These are phyloP conservation scores for Passalora sequoiae DNA, from an alignment of 2,329 filamentous ascomycete genomes.

Conservation along the genomic window DNA sequence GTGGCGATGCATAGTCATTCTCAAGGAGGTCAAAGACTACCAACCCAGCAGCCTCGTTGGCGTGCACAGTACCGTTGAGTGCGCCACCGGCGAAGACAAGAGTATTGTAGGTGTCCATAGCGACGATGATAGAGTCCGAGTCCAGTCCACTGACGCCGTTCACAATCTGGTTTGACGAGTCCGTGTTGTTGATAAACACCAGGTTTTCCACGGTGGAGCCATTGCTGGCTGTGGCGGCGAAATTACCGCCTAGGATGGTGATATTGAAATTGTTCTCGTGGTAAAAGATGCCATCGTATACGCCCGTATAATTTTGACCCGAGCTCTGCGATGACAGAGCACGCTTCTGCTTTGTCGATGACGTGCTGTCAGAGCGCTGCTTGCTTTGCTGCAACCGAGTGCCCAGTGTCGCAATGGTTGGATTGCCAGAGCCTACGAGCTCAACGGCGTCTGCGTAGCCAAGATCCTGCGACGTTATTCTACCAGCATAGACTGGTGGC, in stretches of 20 bases:
- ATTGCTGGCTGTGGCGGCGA: slow-evolving; percentile 63
- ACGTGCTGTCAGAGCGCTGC: slow-evolving; percentile 12
- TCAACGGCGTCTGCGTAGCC: slow-evolving; percentile 67
- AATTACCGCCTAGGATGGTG: slow-evolving; percentile 84
- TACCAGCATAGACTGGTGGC: slow-evolving; percentile 72
- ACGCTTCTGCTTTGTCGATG: slow-evolving; percentile 37
- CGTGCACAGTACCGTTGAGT: slow-evolving; percentile 65
- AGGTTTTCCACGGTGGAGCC: slow-evolving; percentile 73
- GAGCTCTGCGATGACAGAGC: slow-evolving; percentile 32
- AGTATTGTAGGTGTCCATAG: slow-evolving; percentile 62
- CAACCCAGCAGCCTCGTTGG: slow-evolving; percentile 63
- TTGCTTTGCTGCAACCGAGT: slow-evolving; percentile 47
- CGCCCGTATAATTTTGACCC: slow-evolving; percentile 54
- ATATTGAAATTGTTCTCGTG: slow-evolving; percentile 65
- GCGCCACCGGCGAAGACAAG: slow-evolving; percentile 77
- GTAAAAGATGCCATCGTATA: slow-evolving; percentile 77
- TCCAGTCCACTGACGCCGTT: slow-evolving; percentile 63
- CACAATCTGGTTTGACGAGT: slow-evolving; percentile 46
- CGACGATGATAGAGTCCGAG: slow-evolving; percentile 66
- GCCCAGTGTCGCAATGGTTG: slow-evolving; percentile 46
- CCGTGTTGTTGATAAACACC: slow-evolving; percentile 71
- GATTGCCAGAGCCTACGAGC: slow-evolving; percentile 46
- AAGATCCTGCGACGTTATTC: slow-evolving; percentile 69
- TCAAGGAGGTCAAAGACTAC: slow-evolving; percentile 70
- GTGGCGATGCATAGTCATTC: slow-evolving; percentile 57